A percentile compares a stretch with the other conserved stretches of the same genome.
Conservation (phyloP, 2,329 filamentous ascomycete genomes). For the Hirsutella rhossiliensis region DNA sequence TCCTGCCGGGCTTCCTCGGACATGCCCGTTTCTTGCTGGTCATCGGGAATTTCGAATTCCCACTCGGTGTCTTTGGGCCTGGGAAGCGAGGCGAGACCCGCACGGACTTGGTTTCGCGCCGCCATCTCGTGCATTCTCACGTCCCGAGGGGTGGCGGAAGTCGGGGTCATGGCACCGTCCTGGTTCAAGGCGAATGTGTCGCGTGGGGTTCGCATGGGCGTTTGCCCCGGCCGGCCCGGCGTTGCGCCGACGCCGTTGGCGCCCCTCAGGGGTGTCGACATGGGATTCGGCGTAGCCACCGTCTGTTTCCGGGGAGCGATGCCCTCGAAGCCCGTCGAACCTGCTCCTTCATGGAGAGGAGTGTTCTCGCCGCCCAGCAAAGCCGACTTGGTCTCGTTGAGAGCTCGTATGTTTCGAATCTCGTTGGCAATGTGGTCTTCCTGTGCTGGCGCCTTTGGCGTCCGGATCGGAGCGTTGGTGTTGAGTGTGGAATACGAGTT, state of each 20-base stretch:
- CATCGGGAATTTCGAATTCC: constrained; percentile 86
- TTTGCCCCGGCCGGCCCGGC: constrained; percentile 58
- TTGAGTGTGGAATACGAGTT: constrained; percentile 78
- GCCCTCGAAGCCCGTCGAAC: constrained; percentile 80
- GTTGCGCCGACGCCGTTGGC: constrained; percentile 56
- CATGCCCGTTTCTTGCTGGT: constrained; percentile 49
- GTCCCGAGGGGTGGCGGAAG: constrained; percentile 67
- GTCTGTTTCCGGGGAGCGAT: constrained; percentile 69
- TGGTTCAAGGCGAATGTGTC: constrained; percentile 79
- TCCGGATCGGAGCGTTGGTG: constrained; percentile 76
- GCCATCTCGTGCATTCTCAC: constrained; percentile 59
- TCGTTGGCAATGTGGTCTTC: constrained; percentile 96
- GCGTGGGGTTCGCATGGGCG: constrained; percentile 76
- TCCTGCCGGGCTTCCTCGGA: constrained; percentile 38
- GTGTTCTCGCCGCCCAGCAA: constrained; percentile 90
- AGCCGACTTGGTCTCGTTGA: constrained; percentile 90
- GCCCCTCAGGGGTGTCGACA: constrained; percentile 75
- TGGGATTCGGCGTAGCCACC: constrained; percentile 84
- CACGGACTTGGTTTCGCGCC: constrained; percentile 54
- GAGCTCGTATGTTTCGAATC: constrained; percentile 80
- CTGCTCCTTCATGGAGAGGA: constrained; percentile 67
- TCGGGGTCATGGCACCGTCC: constrained; percentile 53
- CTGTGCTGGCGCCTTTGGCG: constrained; percentile 79
- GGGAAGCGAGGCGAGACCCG: constrained; percentile 69
- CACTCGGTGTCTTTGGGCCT: constrained; percentile 90